phyloP scores from a whole-genome alignment of 2,329 filamentous ascomycete genomes.

The Neopestalotiopsis clavispora region DNA sequence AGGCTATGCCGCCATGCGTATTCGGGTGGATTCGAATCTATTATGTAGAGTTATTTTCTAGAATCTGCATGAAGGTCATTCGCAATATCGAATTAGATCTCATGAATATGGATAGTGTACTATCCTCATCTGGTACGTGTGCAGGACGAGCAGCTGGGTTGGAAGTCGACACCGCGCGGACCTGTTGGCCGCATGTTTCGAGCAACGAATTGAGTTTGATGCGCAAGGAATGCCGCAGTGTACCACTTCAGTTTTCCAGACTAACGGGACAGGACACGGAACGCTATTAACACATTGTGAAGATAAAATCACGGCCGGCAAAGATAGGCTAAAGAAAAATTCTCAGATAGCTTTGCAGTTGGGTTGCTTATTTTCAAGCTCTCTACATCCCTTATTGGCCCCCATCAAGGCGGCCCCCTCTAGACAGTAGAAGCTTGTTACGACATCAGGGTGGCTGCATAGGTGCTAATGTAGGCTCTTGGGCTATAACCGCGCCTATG shows the following conservation, averaged over 20 bases:
- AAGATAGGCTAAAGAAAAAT: not conserved
- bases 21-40: too few relatives aligned
- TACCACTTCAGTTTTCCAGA: not conserved
- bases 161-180: not conserved
- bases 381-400: not conserved
- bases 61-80: too few relatives aligned
- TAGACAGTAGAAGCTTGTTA: constrained; percentile 2
- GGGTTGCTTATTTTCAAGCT: not conserved
- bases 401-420: not conserved
- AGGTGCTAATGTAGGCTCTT: not conserved
- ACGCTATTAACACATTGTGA: not conserved
- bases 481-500: constrained; percentile 3
- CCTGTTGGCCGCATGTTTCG: not conserved
- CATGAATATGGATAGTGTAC: not conserved
- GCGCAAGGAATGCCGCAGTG: not conserved
- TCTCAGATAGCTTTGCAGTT: not conserved
- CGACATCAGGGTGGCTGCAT: constrained; percentile 7
- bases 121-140: not conserved
- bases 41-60: too few relatives aligned
- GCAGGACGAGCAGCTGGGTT: not conserved
- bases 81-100: too few relatives aligned
- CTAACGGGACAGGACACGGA: not conserved
- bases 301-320: not conserved
- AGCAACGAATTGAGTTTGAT: not conserved
- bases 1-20: too few relatives aligned